Percentiles rank a stretch among this genome's conserved stretches.
These are phyloP conservation scores for Darksidea phi DNA, from an alignment of 495 filamentous ascomycete genomes.

Conservation along the genomic window DNA sequence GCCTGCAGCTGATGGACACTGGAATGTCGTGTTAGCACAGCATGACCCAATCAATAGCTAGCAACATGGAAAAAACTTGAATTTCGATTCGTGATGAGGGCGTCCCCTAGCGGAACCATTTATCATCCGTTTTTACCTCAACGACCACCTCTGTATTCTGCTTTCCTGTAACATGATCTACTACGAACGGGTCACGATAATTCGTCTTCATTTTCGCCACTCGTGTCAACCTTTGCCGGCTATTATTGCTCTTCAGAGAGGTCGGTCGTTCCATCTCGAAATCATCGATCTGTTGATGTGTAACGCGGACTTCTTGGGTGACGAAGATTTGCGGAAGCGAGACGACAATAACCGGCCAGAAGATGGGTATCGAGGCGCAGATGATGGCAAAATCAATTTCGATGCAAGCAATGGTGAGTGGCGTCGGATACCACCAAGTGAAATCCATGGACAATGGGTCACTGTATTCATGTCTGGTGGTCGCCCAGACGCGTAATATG, in stretches of 20 bases:
- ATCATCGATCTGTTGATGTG: slow-evolving; percentile 5
- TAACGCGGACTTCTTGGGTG: slow-evolving; percentile 27
- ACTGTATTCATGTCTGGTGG: not conserved
- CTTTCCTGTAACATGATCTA: slow-evolving; percentile 13
- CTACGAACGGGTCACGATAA: not conserved
- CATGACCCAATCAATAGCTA: too few species aligned
- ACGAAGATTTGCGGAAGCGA: slow-evolving; percentile 21
- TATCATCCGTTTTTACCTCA: not conserved
- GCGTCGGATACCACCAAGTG: slow-evolving; percentile 26
- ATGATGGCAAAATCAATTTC: slow-evolving; percentile 31
- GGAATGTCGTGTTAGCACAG: too few species aligned
- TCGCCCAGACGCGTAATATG: slow-evolving; percentile 15
- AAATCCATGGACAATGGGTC: slow-evolving; percentile 14
- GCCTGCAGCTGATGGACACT: too few species aligned
- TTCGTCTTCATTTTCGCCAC: not conserved
- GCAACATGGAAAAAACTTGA: too few species aligned
- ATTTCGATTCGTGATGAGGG: too few species aligned
- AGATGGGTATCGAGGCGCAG: slow-evolving; percentile 27
- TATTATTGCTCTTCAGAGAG: not conserved
- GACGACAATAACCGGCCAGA: slow-evolving; percentile 24
- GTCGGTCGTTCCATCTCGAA: slow-evolving; percentile 9
- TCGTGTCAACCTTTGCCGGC: slow-evolving; percentile 5
- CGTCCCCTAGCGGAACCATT: not conserved
- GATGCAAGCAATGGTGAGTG: slow-evolving; percentile 18
- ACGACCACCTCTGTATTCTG: not conserved